Evolutionary conservation across 768 basidiomycete genomes (phyloP), one percentile per base, ranked within the genome.

Genomic region (Auricularia cornea): DNA sequence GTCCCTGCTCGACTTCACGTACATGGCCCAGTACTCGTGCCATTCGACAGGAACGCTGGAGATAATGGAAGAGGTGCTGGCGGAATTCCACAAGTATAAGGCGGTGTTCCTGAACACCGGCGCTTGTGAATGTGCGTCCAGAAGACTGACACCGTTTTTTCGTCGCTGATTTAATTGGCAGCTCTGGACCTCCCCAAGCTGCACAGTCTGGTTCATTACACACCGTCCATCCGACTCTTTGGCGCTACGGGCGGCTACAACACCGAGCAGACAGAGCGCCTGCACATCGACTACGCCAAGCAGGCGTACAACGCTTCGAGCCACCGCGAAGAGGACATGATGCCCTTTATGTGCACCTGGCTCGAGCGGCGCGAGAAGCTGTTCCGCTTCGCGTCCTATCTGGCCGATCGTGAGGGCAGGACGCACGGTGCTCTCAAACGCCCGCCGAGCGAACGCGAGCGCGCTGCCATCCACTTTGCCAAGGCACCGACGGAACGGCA

Each of bases 181-280:
- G 64, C 72, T 54, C 72, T 76, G 63, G 72, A 72, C 57, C 70
- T 76, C 26, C 71, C 74, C 1, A 76, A 76, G 64, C 18, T 68
- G 11, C 48, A 51, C 20, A 28, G n/a, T 8, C 48, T 65, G 11
- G 38, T 59, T 11, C 73, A 73, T 59, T 73, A 72, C 56, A 35
- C 66, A 14, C 6, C 28, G 0, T 62, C 64, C 3, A 74, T 74
- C 41, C 61, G 62, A 1, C 41, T 32, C 0, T 40, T 66, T 1
- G 73, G 73, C 14, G 48, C 48, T 6, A 20, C 26, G 8, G n/a
- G 6, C 18, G 48, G n/a, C 6, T 20, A n/a, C 48, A 51, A 51
- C 48, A 51, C 48, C 48, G 48, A 20, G 26, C 18, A n/a, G 10
- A 28, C n/a, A 6, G 48, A 51, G 48, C 48, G 48, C 10, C 48